A percentile compares a stretch with the other conserved stretches of the same genome.
phyloP scores from a whole-genome alignment of 176 grass and related monocot genomes.

The Eleusine indica region DNA sequence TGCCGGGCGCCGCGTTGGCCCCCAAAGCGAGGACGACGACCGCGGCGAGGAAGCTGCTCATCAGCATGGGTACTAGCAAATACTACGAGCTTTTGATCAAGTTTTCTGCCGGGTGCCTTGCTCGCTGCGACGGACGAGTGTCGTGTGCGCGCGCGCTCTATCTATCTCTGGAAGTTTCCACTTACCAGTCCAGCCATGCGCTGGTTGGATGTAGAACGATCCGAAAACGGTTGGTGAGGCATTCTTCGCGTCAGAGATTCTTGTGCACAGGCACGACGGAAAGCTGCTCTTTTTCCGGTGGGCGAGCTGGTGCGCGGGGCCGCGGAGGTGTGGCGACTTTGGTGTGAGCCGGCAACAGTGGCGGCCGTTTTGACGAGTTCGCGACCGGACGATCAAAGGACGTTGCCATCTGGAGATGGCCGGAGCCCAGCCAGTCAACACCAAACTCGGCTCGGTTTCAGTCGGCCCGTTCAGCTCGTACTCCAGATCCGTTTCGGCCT shows the following conservation, averaged over 20 bases:
- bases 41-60: slow-evolving; percentile 20
- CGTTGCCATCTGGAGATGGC: background rate
- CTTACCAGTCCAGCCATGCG: background rate
- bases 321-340: background rate
- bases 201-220: background rate
- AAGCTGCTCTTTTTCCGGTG: background rate
- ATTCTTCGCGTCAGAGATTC: slow-evolving; percentile 17
- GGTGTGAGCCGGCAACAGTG: background rate
- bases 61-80: slow-evolving; percentile 18
- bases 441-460: no score
- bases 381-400: background rate
- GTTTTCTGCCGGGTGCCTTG: background rate
- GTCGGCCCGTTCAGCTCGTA: no score
- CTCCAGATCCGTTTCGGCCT: no score
- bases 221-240: background rate
- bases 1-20: slow-evolving; percentile 32
- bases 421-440: background rate
- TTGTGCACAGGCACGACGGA: background rate
- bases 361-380: background rate
- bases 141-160: background rate
- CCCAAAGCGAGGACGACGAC: slow-evolving; percentile 26
- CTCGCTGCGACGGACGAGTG: background rate
- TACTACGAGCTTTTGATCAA: background rate
- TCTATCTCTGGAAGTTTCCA: slow-evolving; percentile 24
- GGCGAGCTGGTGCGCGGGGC: background rate